Percentiles rank a stretch among this genome's conserved stretches.
These are phyloP conservation scores for Eucalyptus pauciflora DNA, from an alignment of 345 rosid genomes.

Conservation along the genomic window DNA sequence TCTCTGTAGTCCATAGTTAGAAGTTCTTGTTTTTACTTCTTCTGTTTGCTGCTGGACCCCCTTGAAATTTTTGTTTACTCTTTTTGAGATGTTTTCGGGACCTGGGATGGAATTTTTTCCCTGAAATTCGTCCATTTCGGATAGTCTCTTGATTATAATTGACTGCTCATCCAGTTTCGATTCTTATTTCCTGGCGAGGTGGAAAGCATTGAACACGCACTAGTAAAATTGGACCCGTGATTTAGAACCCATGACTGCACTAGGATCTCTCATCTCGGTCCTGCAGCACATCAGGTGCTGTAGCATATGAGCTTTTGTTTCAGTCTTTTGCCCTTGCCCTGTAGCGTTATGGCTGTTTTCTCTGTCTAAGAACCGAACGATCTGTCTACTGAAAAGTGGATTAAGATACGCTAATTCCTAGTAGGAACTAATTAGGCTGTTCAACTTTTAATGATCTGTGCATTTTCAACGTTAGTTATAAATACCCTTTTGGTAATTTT, in stretches of 20 bases:
- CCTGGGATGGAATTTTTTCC: background rate
- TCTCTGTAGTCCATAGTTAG: background rate
- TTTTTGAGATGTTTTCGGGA: background rate
- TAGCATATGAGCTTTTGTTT: background rate
- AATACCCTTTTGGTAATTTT: background rate
- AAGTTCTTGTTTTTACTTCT: background rate
- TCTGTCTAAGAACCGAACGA: background rate
- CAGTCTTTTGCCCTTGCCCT: background rate
- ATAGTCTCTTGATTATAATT: background rate
- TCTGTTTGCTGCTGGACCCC: background rate
- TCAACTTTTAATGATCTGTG: background rate
- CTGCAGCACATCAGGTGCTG: background rate
- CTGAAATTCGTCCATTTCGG: background rate
- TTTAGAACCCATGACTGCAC: background rate
- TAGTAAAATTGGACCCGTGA: background rate
- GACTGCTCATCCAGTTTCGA: background rate
- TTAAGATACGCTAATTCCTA: background rate
- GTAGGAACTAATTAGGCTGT: background rate
- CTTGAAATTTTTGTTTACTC: background rate
- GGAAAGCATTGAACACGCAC: background rate
- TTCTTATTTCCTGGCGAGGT: background rate
- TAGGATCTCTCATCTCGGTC: background rate
- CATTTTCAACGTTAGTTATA: background rate
- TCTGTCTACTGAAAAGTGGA: background rate
- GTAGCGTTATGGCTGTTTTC: background rate